These are phyloP conservation scores for Geranomyces michiganensis DNA, from an alignment of 192 early-diverging fungal genomes.

Conservation along the genomic window DNA sequence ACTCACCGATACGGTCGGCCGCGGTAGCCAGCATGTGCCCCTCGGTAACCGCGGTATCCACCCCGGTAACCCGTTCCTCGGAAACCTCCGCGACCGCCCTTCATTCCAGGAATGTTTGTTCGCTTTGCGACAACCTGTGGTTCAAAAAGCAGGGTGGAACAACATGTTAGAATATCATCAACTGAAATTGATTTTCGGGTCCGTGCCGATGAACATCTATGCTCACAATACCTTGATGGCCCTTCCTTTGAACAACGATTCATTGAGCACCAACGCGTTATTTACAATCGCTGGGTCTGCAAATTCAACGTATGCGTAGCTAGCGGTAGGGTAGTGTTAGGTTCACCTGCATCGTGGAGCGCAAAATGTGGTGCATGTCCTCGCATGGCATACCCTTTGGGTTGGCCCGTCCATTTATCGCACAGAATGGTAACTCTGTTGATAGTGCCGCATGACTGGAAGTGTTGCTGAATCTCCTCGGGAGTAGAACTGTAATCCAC, in stretches of 20 bases:
- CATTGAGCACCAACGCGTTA: slow-evolving; percentile 85
- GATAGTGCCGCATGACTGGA: slow-evolving; percentile 92
- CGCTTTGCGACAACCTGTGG: slow-evolving; percentile 82
- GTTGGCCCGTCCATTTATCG: slow-evolving; percentile 86
- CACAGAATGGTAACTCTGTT: slow-evolving; percentile 96
- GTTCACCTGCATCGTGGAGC: no score
- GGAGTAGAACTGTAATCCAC: slow-evolving; percentile 93
- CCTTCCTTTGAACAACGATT: slow-evolving; percentile 86
- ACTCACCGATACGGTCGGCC: slow-evolving; percentile 12
- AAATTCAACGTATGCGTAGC: slow-evolving; percentile 97
- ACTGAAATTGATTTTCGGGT: not conserved
- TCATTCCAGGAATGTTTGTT: slow-evolving; percentile 90
- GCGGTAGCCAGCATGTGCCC: slow-evolving; percentile 20
- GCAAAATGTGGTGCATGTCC: no score
- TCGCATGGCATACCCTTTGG: slow-evolving; percentile 35
- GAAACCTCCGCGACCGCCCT: slow-evolving; percentile 74
- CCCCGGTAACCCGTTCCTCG: slow-evolving; percentile 61
- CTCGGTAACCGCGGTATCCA: slow-evolving; percentile 20
- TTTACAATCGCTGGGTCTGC: slow-evolving; percentile 76
- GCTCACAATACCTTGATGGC: slow-evolving; percentile 68
- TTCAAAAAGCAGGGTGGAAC: no score
- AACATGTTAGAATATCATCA: not conserved
- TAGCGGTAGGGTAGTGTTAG: not conserved
- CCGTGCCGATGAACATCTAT: not conserved
- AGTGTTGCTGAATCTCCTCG: slow-evolving; percentile 93